Conservation (phyloP, 225 moss, liverwort and hornwort species). For the Antitrichia curtipendula region DNA sequence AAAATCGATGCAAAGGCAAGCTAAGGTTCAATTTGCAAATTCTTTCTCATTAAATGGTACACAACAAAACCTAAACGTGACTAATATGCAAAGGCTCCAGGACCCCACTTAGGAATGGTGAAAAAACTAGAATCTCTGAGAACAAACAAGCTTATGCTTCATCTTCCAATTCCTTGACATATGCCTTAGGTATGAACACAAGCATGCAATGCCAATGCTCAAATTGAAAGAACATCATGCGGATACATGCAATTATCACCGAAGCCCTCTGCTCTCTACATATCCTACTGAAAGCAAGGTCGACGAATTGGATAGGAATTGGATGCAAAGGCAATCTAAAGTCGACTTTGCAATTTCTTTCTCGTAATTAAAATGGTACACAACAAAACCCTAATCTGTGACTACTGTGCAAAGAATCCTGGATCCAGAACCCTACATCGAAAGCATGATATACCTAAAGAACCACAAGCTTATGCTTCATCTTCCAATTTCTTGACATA, state of each 20-base stretch:
- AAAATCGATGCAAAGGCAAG: neutral
- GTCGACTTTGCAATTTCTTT: neutral
- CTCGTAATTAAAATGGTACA: conserved; percentile 11
- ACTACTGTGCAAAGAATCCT: conserved; percentile 5
- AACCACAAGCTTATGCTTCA: conserved; percentile 23
- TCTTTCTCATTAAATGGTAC: conserved; percentile 5
- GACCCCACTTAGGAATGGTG: neutral
- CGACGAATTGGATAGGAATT: conserved; percentile 4
- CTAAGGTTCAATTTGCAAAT: neutral
- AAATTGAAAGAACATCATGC: neutral
- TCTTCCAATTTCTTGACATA: conserved; percentile 92
- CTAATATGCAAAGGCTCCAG: neutral
- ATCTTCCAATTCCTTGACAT: conserved; percentile 74
- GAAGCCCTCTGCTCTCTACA: neutral
- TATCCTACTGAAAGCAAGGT: neutral
- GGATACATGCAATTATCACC: neutral
- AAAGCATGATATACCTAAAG: neutral
- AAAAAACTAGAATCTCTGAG: neutral
- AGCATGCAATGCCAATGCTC: conserved; percentile 2
- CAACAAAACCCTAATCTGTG: conserved; percentile 5
- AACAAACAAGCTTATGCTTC: conserved; percentile 11
- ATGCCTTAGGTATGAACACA: conserved; percentile 54
- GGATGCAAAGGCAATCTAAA: neutral
- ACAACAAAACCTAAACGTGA: neutral
- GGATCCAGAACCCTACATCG: neutral